phyloP scores from a whole-genome alignment of 345 rosid species.

The Populus pruinosa region DNA sequence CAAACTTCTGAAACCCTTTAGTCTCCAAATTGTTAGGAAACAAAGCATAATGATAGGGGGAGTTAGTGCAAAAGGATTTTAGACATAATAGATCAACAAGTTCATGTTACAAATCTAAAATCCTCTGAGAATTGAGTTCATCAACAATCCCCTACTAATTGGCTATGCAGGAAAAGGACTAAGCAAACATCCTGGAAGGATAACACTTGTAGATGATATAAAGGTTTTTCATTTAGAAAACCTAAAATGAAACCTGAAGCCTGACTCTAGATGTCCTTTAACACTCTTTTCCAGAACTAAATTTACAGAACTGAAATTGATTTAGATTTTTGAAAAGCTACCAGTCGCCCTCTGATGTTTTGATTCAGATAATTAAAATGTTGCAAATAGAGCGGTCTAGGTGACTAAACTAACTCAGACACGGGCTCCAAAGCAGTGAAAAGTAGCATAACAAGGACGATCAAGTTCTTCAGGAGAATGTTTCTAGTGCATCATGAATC shows the following conservation, averaged over 20 bases:
- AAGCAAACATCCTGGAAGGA: neutral
- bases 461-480: neutral
- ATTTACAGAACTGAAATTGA: neutral
- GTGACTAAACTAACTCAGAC: no score
- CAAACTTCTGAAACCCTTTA: constrained; percentile 19
- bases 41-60: neutral
- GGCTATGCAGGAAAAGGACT: neutral
- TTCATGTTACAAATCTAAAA: neutral
- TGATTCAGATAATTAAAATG: neutral
- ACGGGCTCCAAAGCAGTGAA: no score
- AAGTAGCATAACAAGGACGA: neutral
- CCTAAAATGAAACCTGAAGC: neutral
- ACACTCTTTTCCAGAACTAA: neutral
- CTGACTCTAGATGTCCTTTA: neutral
- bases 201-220: neutral
- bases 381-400: no score
- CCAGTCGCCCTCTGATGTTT: neutral
- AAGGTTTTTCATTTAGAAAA: neutral
- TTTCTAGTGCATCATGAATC: no score
- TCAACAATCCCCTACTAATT: neutral
- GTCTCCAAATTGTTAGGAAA: constrained; percentile 17
- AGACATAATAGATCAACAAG: neutral
- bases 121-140: neutral
- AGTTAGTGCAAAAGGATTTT: neutral
- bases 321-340: neutral